Percentiles rank a stretch among this genome's conserved stretches.
These are phyloP conservation scores for Clarireedia monteithiana DNA, from an alignment of 2,329 filamentous ascomycete species.

Conservation along the genomic window DNA sequence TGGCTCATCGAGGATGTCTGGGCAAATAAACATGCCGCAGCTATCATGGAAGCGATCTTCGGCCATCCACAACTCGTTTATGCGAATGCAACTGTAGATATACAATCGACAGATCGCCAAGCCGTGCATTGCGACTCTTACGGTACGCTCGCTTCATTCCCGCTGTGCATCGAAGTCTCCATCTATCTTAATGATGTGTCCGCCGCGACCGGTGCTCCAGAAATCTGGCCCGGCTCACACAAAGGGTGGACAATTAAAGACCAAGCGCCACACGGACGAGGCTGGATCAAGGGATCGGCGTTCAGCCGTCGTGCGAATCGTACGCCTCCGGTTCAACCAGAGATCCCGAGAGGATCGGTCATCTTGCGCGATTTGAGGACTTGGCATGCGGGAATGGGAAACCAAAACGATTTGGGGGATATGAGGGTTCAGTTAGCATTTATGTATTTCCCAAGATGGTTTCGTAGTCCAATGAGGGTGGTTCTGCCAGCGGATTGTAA, in stretches of 20 bases:
- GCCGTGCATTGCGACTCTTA: constrained; percentile 53
- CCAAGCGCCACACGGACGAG: constrained; percentile 2
- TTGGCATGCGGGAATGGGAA: constrained; percentile 45
- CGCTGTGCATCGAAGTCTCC: constrained; percentile 40
- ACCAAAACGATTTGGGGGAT: constrained; percentile 40
- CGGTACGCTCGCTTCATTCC: constrained; percentile 43
- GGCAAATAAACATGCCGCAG: constrained; percentile 31
- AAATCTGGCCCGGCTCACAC: constrained; percentile 44
- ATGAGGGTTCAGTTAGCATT: constrained; percentile 46
- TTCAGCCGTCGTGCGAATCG: constrained; percentile 23
- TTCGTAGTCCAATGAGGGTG: constrained; percentile 1
- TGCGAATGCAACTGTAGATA: constrained; percentile 29
- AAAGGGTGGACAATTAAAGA: constrained; percentile 5
- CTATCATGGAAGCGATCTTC: constrained; percentile 28
- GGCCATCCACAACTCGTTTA: constrained; percentile 30
- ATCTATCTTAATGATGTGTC: constrained; percentile 38
- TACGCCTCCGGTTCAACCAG: constrained; percentile 8
- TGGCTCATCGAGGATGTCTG: constrained; percentile 33
- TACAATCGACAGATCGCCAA: constrained; percentile 35
- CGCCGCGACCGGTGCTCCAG: constrained; percentile 39
- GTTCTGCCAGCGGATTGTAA: not conserved
- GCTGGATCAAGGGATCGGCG: constrained; percentile 19
- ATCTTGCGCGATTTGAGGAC: constrained; percentile 10
- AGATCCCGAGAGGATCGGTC: constrained; percentile 9
- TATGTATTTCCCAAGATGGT: constrained; percentile 9